Conservation (phyloP, 2,329 filamentous ascomycete genomes). For the Fusarium brachygibbosum region DNA sequence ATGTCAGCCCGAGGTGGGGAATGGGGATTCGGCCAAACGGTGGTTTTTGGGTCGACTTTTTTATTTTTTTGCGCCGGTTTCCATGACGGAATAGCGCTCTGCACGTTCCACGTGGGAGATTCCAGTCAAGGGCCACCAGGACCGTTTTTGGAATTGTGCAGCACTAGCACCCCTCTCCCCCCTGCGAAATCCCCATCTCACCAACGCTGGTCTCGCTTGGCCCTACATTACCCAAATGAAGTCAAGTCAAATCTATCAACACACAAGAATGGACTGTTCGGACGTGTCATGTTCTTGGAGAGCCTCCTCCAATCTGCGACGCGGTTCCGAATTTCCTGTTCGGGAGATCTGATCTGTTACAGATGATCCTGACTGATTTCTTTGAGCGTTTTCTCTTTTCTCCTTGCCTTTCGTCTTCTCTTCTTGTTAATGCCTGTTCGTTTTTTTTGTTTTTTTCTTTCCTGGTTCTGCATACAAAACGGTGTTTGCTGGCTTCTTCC, state of each 20-base stretch:
- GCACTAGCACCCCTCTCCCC: slow-evolving; percentile 42
- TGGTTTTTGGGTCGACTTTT: slow-evolving; percentile 44
- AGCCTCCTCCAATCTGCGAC: slow-evolving; percentile 36
- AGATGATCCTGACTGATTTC: slow-evolving; percentile 23
- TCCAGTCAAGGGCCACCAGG: slow-evolving; percentile 38
- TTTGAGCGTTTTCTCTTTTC: slow-evolving; percentile 24
- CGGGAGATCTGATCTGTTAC: slow-evolving; percentile 24
- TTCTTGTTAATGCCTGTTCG: slow-evolving; percentile 13
- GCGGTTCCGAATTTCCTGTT: slow-evolving; percentile 28
- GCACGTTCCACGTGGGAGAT: slow-evolving; percentile 53
- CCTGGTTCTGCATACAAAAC: slow-evolving; percentile 19
- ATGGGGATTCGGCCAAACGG: slow-evolving; percentile 40
- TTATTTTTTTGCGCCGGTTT: slow-evolving; percentile 38
- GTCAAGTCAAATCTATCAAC: slow-evolving; percentile 7
- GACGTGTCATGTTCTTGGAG: slow-evolving; percentile 23
- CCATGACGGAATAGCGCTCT: slow-evolving; percentile 47
- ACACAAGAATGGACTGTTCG: slow-evolving; percentile 16
- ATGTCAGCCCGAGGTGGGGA: slow-evolving; percentile 26
- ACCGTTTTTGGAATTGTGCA: slow-evolving; percentile 49
- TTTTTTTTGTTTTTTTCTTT: not conserved
- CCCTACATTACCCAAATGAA: slow-evolving; percentile 26
- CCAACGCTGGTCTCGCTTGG: slow-evolving; percentile 37
- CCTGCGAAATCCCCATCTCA: slow-evolving; percentile 21
- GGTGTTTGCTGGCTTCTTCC: slow-evolving; percentile 21
- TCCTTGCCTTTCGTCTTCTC: slow-evolving; percentile 5